These are phyloP conservation scores for Bruguiera sexangula DNA, from an alignment of 345 rosid genomes.

Conservation along the genomic window DNA sequence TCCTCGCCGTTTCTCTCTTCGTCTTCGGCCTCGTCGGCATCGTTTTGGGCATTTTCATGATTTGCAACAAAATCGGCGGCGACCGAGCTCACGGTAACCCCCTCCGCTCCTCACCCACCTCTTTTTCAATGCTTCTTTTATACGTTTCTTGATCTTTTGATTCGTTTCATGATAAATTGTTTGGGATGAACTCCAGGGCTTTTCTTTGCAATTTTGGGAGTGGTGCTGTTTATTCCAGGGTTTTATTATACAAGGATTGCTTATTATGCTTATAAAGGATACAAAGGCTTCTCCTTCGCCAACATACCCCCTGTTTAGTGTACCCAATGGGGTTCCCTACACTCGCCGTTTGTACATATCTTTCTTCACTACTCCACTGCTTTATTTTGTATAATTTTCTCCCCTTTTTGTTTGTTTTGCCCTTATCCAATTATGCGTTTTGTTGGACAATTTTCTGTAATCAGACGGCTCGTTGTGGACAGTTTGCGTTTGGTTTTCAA, in stretches of 20 bases:
- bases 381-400: not conserved
- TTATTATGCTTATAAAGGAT: slow-evolving; percentile 92
- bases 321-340: not conserved
- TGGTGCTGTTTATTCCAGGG: slow-evolving; percentile 83
- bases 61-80: slow-evolving; percentile 75
- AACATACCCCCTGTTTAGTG: slow-evolving; percentile 76
- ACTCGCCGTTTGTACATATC: slow-evolving; percentile 12
- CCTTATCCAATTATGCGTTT: too few relatives aligned
- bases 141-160: not conserved
- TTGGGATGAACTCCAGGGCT: slow-evolving; percentile 51
- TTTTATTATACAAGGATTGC: slow-evolving; percentile 91
- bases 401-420: not conserved
- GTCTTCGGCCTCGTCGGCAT: slow-evolving; percentile 77
- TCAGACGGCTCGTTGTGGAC: too few relatives aligned
- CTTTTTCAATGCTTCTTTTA: too few relatives aligned
- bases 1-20: slow-evolving; percentile 80
- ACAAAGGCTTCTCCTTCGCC: slow-evolving; percentile 92
- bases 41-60: slow-evolving; percentile 67
- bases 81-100: slow-evolving; percentile 74
- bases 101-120: not conserved
- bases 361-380: not conserved
- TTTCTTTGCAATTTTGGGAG: slow-evolving; percentile 83
- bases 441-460: too few relatives aligned
- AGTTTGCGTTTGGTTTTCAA: too few relatives aligned
- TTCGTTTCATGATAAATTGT: not conserved